Base-by-base conservation (phyloP, 768 basidiomycete species). In the Paxillus rubicundulus region DNA sequence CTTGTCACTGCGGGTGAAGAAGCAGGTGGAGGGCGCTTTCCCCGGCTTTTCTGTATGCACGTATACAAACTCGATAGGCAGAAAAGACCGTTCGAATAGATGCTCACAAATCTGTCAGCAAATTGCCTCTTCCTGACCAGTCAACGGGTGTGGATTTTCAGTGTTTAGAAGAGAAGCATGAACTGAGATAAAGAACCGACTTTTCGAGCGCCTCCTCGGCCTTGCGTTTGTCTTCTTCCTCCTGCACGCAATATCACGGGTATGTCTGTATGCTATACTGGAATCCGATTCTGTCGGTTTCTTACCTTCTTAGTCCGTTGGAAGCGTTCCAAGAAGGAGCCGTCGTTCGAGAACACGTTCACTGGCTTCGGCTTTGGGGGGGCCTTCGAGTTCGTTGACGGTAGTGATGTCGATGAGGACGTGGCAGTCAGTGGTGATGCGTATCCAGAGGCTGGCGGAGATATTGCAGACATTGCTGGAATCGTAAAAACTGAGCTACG, bases 311-410 rank as follows among this genome's bases (percentile, higher is more conserved):
- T 80, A 43, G 72, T 70, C 28, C 79, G 77, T 66, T 84, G 81
- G 61, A 86, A 78, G 9, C 84, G 76, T 58, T 86, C 78, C 50
- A 86, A 69, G 64, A 86, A 87, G 9, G 84, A 84, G 8, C 85
- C 85, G 58, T 86, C 85, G 63, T 86, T 80, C 49, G 83, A 76
- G 63, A 87, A 87, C 18, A 86, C 77, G 62, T 86, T 87, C 44
- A 74, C 70, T 12, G 77, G 71, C 57, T 80, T 83, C 36, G 71
- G 40, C 61, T 72, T 75, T 16, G 65, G 50, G n/a, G 50, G 44
- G 6, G 45, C 24, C 33, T 61, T 67, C 3, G 58, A 30, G 17
- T 60, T 50, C 9, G 57, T 34, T 17, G 62, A 59, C 50, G 67
- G 55, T 9, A 59, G 38, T n/a, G 52, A 46, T 18, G 67, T 54